These are phyloP conservation scores for Olyra latifolia DNA, from an alignment of 176 grass and related monocot genomes.

Conservation along the genomic window DNA sequence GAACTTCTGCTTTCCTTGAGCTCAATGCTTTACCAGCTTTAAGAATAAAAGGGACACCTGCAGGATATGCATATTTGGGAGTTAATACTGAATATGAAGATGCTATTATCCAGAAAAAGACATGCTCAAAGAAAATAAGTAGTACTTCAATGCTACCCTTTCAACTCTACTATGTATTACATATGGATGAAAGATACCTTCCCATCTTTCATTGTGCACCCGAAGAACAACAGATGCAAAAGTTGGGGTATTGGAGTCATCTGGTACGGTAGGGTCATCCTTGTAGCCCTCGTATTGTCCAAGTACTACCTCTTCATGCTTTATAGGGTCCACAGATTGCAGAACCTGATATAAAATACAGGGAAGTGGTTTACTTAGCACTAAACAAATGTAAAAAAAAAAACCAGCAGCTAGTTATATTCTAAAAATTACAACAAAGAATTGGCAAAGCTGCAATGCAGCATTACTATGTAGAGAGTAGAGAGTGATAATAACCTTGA, in stretches of 20 bases:
- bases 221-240: conserved; percentile 89
- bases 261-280: conserved; percentile 93
- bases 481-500: conserved; percentile 74
- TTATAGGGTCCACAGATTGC: conserved; percentile 90
- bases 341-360: conserved; percentile 64
- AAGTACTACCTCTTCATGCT: conserved; percentile 87
- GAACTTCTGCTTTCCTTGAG: conserved; percentile 97
- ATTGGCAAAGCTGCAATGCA: conserved; percentile 5
- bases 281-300: conserved; percentile 98
- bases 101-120: conserved; percentile 1
- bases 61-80: conserved; percentile 34
- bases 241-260: conserved; percentile 95
- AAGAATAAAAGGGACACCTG: conserved; percentile 98
- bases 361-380: conserved; percentile 8
- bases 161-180: not conserved
- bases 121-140: not conserved
- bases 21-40: conserved; percentile 98
- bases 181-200: conserved; percentile 58
- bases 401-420: conserved; percentile 1
- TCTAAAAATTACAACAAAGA: conserved; percentile 24
- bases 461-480: conserved; percentile 18
- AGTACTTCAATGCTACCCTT: not conserved
- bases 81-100: conserved; percentile 21
- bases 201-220: conserved; percentile 99
- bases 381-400: conserved; percentile 20